Conservation (phyloP, 1,284 basidiomycete species). For the Ganoderma leucocontextum region DNA sequence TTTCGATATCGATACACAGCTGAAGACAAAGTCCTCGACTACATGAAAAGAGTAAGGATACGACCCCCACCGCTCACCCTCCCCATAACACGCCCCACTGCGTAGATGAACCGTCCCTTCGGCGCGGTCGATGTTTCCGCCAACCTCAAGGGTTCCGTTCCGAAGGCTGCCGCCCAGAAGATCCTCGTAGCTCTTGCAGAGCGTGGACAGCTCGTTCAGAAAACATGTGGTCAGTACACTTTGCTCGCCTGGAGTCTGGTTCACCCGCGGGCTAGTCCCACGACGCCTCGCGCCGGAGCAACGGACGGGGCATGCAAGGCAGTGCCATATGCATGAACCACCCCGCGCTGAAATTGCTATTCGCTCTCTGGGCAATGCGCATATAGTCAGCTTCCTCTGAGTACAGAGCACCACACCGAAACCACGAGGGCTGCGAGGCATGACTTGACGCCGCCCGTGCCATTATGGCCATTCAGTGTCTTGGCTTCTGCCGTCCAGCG, state of each 20-base stretch:
- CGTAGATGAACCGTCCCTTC: constrained; percentile 78
- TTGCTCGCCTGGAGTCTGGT: not conserved
- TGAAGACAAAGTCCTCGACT: constrained; percentile 76
- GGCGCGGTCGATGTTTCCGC: constrained; percentile 88
- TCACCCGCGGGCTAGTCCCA: not conserved
- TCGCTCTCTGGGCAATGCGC: not conserved
- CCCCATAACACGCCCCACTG: constrained; percentile 13
- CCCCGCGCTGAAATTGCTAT: not conserved
- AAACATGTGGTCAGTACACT: constrained; percentile 71
- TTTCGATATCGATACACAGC: constrained; percentile 48
- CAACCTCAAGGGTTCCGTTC: constrained; percentile 86
- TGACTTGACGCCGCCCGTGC: not conserved
- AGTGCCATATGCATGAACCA: not conserved
- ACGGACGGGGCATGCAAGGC: not conserved
- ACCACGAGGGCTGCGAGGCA: not conserved
- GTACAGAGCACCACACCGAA: not conserved
- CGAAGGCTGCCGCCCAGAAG: constrained; percentile 85
- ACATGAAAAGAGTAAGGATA: constrained; percentile 68
- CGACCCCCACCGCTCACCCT: not conserved
- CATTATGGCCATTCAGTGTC: not conserved
- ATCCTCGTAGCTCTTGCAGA: constrained; percentile 81
- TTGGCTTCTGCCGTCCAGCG: not conserved
- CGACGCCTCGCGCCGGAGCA: not conserved
- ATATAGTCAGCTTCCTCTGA: not conserved
- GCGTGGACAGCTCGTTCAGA: constrained; percentile 77